phyloP scores from a whole-genome alignment of 176 grass and related monocot species.

The Oropetium thomaeum region DNA sequence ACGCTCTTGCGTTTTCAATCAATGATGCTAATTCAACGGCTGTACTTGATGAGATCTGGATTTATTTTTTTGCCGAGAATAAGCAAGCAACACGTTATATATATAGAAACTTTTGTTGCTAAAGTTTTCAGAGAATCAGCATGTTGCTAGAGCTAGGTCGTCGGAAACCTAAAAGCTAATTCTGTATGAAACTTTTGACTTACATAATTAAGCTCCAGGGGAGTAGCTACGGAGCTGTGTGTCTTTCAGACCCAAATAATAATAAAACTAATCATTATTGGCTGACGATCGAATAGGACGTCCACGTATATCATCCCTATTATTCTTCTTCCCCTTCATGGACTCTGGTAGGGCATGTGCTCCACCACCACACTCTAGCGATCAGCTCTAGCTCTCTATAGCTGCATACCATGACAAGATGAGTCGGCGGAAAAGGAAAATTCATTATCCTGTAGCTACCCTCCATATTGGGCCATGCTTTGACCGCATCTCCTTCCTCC shows the following conservation, averaged over 20 bases:
- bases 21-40: too few relatives aligned
- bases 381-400: too few relatives aligned
- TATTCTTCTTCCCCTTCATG: background rate
- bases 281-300: background rate
- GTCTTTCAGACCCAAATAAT: conserved; percentile 11
- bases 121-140: too few relatives aligned
- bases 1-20: too few relatives aligned
- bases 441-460: background rate
- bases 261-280: background rate
- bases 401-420: background rate
- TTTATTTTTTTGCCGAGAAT: too few relatives aligned
- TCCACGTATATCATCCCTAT: background rate
- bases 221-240: background rate
- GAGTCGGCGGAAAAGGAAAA: conserved; percentile 29
- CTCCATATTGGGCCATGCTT: conserved; percentile 16
- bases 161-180: background rate
- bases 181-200: background rate
- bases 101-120: too few relatives aligned
- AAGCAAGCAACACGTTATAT: too few relatives aligned
- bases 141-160: background rate
- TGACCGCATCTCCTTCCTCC: background rate
- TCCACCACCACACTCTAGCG: background rate
- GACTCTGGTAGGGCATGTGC: background rate
- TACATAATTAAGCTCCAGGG: background rate
- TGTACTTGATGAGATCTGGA: too few relatives aligned